These are phyloP conservation scores for Pogostemon cablin DNA, from an alignment of 257 asterid species.

Conservation along the genomic window DNA sequence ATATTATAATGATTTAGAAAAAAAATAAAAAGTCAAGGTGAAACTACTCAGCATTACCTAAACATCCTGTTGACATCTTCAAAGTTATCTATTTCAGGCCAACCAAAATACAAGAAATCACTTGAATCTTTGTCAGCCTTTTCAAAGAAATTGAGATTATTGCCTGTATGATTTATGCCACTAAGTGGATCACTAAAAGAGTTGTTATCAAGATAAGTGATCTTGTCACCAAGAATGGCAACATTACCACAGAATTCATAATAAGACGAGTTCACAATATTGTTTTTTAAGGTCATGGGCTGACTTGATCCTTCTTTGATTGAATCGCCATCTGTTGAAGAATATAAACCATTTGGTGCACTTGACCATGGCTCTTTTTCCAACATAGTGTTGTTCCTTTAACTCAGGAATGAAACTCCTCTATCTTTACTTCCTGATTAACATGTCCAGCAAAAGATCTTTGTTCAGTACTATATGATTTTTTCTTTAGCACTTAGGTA, in stretches of 20 bases:
- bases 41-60: slow-evolving; percentile 53
- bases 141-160: slow-evolving; percentile 54
- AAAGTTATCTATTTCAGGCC: slow-evolving; percentile 86
- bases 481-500: not conserved
- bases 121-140: slow-evolving; percentile 58
- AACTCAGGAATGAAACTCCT: slow-evolving; percentile 39
- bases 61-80: slow-evolving; percentile 89
- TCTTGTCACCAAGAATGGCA: slow-evolving; percentile 43
- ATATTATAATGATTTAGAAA: not conserved
- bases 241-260: slow-evolving; percentile 46
- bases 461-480: slow-evolving; percentile 37
- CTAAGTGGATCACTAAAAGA: slow-evolving; percentile 57
- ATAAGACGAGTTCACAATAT: slow-evolving; percentile 36
- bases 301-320: slow-evolving; percentile 53
- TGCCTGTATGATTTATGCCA: slow-evolving; percentile 48
- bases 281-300: slow-evolving; percentile 41
- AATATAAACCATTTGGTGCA: slow-evolving; percentile 45
- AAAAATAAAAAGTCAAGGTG: slow-evolving; percentile 16
- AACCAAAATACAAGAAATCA: slow-evolving; percentile 61
- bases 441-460: slow-evolving; percentile 35
- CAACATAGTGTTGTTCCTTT: slow-evolving; percentile 51
- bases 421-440: slow-evolving; percentile 37
- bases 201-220: slow-evolving; percentile 44
- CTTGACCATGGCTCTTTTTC: slow-evolving; percentile 48
- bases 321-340: slow-evolving; percentile 44